Evolutionary conservation across 441 rosid species (phyloP), one percentile per base, ranked within the genome.

Genomic region (Kokia cookei): DNA sequence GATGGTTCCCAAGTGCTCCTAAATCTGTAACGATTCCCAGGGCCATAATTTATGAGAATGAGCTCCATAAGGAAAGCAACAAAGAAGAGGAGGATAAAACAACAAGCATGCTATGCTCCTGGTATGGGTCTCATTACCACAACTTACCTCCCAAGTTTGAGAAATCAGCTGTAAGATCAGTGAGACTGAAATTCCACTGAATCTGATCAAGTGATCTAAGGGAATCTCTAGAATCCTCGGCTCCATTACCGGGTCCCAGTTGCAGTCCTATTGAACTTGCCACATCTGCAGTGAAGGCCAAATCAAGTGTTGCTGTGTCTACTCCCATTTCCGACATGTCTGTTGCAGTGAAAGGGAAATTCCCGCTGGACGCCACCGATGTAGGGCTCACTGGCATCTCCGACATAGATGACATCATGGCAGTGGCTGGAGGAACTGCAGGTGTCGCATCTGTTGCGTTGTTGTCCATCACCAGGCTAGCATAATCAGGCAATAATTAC

Each of bases 351-450:
- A 93, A 95, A 1, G 96, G 95, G 71, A 93, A 95, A 74, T 91
- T 97, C 59, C 97, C 90, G 64, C 96, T 89, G 54, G 99, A 95
- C 67, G 92, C 91, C 69, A 86, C 97, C 51, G 99, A 95, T 57
- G 96, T 82, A 69, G 99, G 96, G 80, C 99, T 95, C 85, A 93
- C 81, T 50, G 93, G 88, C 92, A 95, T 85, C 78, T 95, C 97
- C 35, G 98, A 87, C 95, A 90, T 81, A 43, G 93, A 85, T 80
- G 96, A 86, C 82, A 90, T 86, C 82, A 91, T 86, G 70, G 80
- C 92, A 76, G 80, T 77, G 81, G 75, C 87, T 27, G 69, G 92
- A 22, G 91, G 97, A 83, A 91, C 83, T 65, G 83, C 81, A 53
- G 90, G 87, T 64, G 86, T 68, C 78, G 84, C 81, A 58, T 90